phyloP scores from a whole-genome alignment of 306 rosid genomes.

The Dalbergia cultrata region DNA sequence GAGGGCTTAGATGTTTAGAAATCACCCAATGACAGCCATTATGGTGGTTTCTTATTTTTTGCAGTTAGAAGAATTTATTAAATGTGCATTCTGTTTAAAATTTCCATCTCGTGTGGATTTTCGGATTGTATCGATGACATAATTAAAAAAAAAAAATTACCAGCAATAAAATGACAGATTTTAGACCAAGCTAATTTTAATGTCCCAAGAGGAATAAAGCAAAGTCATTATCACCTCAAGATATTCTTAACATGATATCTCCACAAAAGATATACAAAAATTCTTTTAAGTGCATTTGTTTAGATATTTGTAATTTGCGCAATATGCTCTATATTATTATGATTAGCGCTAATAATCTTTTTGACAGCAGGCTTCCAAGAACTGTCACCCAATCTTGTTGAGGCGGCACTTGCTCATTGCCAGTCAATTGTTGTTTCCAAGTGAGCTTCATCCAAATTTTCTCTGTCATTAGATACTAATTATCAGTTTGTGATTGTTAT shows the following conservation, averaged over 20 bases:
- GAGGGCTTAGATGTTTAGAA: too few relatives aligned
- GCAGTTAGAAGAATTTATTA: too few relatives aligned
- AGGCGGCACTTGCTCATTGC: conserved; percentile 91
- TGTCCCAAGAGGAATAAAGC: not conserved
- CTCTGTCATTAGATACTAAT: not conserved
- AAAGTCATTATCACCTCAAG: not conserved
- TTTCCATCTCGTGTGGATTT: too few relatives aligned
- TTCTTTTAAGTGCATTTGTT: not conserved
- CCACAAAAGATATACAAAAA: conserved; percentile 5
- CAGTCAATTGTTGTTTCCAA: conserved; percentile 90
- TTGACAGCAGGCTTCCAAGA: conserved; percentile 71
- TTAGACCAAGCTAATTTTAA: not conserved
- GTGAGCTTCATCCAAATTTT: conserved; percentile 60
- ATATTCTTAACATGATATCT: too few relatives aligned
- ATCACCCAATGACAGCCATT: too few relatives aligned
- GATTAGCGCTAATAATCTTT: conserved; percentile 22
- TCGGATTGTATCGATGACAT: not conserved
- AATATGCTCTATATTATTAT: conserved; percentile 3
- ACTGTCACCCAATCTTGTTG: conserved; percentile 75
- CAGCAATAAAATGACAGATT: not conserved
- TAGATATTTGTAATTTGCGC: not conserved
- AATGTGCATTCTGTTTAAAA: too few relatives aligned
- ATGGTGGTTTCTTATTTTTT: too few relatives aligned
- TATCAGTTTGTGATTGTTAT: conserved; percentile 4
- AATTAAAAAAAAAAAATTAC: too few relatives aligned